phyloP scores from a whole-genome alignment of 192 early-diverging fungal genomes.

The Piromyces sp. region DNA sequence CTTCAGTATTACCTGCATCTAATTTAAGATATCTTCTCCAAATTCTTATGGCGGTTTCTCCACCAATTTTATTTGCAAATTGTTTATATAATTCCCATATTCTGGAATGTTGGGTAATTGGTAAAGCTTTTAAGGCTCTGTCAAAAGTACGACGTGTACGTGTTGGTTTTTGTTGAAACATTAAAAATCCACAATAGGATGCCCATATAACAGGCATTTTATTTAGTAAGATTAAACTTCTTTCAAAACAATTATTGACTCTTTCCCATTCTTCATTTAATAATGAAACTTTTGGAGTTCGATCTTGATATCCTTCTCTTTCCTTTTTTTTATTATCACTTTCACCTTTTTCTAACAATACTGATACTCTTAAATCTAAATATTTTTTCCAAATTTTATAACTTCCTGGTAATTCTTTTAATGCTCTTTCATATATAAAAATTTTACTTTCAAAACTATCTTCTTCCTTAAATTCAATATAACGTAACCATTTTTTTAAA shows the following conservation, averaged over 20 bases:
- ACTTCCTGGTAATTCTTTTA: conserved; percentile 71
- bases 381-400: conserved; percentile 68
- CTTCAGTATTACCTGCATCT: conserved; percentile 60
- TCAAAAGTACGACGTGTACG: conserved; percentile 75
- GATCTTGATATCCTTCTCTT: conserved; percentile 26
- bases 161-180: conserved; percentile 30
- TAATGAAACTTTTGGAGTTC: conserved; percentile 22
- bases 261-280: conserved; percentile 31
- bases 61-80: conserved; percentile 61
- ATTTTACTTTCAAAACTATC: conserved; percentile 16
- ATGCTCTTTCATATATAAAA: conserved; percentile 74
- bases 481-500: conserved; percentile 70
- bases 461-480: conserved; percentile 66
- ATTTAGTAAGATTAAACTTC: conserved; percentile 74
- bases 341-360: conserved; percentile 14
- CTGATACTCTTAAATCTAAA: conserved; percentile 40
- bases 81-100: conserved; percentile 75
- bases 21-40: conserved; percentile 72
- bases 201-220: conserved; percentile 94
- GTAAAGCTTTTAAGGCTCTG: conserved; percentile 66
- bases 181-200: conserved; percentile 50
- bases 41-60: conserved; percentile 61
- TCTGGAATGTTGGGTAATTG: conserved; percentile 84
- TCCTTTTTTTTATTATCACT: background rate
- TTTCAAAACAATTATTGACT: conserved; percentile 65